A percentile compares a stretch with the other conserved stretches of the same genome.
phyloP scores from a whole-genome alignment of 768 basidiomycete genomes.

The Suillus clintonianus region DNA sequence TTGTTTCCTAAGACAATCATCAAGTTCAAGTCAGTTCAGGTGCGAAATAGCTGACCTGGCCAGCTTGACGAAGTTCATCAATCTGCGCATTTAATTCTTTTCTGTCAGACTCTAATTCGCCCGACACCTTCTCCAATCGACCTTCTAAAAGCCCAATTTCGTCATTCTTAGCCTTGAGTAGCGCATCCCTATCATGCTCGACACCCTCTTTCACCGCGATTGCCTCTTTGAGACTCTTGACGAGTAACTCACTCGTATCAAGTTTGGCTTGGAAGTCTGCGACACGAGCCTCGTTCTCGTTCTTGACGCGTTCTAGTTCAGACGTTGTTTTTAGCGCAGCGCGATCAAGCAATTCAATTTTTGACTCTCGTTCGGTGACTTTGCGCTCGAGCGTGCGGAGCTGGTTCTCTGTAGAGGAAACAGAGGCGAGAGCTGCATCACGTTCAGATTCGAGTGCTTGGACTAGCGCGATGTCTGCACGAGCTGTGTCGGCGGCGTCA shows the following conservation, averaged over 20 bases:
- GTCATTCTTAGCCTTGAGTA: constrained; percentile 56
- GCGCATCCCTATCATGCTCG: constrained; percentile 50
- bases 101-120: constrained; percentile 57
- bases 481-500: constrained; percentile 26
- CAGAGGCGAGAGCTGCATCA: constrained; percentile 40
- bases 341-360: constrained; percentile 50
- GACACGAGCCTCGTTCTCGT: constrained; percentile 45
- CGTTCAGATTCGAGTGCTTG: constrained; percentile 43
- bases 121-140: constrained; percentile 45
- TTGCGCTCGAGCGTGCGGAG: constrained; percentile 43
- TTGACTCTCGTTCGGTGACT: constrained; percentile 45
- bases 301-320: constrained; percentile 48
- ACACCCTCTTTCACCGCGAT: constrained; percentile 52
- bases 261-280: constrained; percentile 46
- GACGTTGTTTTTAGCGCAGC: constrained; percentile 36
- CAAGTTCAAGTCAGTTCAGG: constrained; percentile 3
- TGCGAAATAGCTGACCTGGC: constrained; percentile 59
- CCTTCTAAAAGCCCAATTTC: constrained; percentile 60
- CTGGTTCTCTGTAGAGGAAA: constrained; percentile 45
- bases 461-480: constrained; percentile 22
- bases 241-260: constrained; percentile 44
- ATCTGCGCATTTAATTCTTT: constrained; percentile 71
- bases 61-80: constrained; percentile 84
- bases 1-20: constrained; percentile 69
- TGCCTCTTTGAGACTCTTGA: constrained; percentile 52